Percentiles rank a stretch among this genome's conserved stretches.
These are phyloP conservation scores for Pyrenophora seminiperda DNA, from an alignment of 2,329 filamentous ascomycete species.

Conservation along the genomic window DNA sequence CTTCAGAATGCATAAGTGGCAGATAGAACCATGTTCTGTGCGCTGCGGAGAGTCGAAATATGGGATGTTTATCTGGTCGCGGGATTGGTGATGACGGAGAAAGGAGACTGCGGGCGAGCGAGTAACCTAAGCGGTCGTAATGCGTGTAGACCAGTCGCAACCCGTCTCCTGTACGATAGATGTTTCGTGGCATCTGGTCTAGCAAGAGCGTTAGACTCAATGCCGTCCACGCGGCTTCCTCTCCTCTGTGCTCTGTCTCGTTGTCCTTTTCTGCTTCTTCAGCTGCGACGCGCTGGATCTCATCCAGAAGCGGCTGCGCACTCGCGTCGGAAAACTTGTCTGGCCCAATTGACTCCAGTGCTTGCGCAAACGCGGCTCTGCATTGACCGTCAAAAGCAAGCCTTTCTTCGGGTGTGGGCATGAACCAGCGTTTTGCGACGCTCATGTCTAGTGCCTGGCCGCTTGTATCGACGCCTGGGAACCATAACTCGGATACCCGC, in stretches of 20 bases:
- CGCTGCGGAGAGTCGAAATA: constrained; percentile 37
- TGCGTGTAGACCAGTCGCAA: constrained; percentile 58
- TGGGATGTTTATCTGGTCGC: constrained; percentile 39
- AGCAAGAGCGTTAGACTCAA: constrained; percentile 63
- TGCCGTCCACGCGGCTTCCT: constrained; percentile 42
- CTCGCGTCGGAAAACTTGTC: constrained; percentile 37
- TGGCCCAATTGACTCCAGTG: constrained; percentile 48
- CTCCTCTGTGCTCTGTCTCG: constrained; percentile 17
- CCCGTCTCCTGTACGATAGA: constrained; percentile 57
- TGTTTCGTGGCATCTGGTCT: constrained; percentile 68
- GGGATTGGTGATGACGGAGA: constrained; percentile 23
- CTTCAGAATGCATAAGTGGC: constrained; percentile 65
- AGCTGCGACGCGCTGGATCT: constrained; percentile 32
- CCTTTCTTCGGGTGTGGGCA: constrained; percentile 40
- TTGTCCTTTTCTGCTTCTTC: constrained; percentile 13
- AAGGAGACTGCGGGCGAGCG: constrained; percentile 50
- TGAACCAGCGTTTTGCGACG: constrained; percentile 48
- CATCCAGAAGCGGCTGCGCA: constrained; percentile 46
- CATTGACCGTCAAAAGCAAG: constrained; percentile 47
- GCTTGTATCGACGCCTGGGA: constrained; percentile 37
- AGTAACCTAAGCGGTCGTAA: constrained; percentile 62
- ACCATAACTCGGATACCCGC: constrained; percentile 48
- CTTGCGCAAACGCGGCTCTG: constrained; percentile 38
- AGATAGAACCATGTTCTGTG: constrained; percentile 64
- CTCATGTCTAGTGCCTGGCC: constrained; percentile 31